Evolutionary conservation across 208 protist species (phyloP), one percentile per base, ranked within the genome.

Genomic region (Trypanosoma cruzi): DNA sequence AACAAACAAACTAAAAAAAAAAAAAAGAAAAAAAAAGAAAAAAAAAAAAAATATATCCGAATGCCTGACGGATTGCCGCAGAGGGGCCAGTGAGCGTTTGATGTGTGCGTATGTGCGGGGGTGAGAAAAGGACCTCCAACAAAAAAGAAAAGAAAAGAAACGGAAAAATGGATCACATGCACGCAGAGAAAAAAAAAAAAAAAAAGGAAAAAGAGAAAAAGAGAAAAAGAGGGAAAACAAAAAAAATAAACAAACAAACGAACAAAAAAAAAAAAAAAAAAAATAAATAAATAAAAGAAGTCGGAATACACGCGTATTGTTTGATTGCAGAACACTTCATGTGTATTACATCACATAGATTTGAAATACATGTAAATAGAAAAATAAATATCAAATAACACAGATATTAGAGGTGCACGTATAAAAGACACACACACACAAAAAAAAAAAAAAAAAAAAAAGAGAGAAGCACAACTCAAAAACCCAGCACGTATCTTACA

Each of bases 151-250:
- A 57, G 31, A n/a, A n/a, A n/a, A n/a, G n/a, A n/a, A n/a, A n/a
- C n/a, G n/a, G n/a, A n/a, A n/a, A n/a, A n/a, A n/a, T n/a, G n/a
- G n/a, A n/a, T n/a, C 8, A 10, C 28, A 54, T 28, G n/a, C 29
- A 55, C 13, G 37, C 62, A 37, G 20, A 67, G 32, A 44, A 11
- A 67, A 34, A 67, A 31, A 14, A 57, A 16, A 57, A 22, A 67
- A 67, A 26, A 1, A 68, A 3, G 31, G 26, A 56, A 44, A 56
- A 42, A 28, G 31, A 28, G 31, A 28, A 64, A 64, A 20, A 10
- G 42, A 22, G 4, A 37, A 20, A 44, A 50, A 28, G 26, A 4
- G n/a, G n/a, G n/a, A 26, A 22, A 26, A 61, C 56, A 22, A 26
- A 6, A 36, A 54, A 18, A 18, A 53, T 40, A 32, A 32, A 10